Evolutionary conservation across 805 yeast genomes (phyloP), one percentile per base, ranked within the genome.

Genomic region (Myxozyma udenii): DNA sequence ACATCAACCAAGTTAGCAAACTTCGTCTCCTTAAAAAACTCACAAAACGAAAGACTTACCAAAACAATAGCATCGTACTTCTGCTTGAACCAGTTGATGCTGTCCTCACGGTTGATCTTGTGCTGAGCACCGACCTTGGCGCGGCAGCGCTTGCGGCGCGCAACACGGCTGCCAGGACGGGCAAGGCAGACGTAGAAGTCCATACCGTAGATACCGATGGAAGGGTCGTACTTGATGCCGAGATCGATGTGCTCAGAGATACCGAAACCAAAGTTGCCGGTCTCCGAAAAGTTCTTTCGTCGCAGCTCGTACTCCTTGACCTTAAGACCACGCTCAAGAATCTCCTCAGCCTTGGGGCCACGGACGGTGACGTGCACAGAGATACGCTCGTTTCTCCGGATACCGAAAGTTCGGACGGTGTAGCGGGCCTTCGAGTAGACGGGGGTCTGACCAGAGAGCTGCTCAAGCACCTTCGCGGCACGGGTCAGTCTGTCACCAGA

Each of bases 201-300:
- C 77, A 73, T 93, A 85, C 98, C 98, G 93, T 91, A 93, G 76
- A 93, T 93, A 77, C 63, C 63, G 72, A 93, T 93, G 73, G 87
- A 83, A 78, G 98, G 98, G 78, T 93, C 98, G 81, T 93, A 93
- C 83, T 93, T 93, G 85, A 93, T 93, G 83, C 98, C 98, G 77
- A 93, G 85, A 78, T 93, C 98, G 71, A 93, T 93, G 84, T 93
- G 98, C 84, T 93, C 98, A 69, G 87, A 85, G 75, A 93, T 84
- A 85, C 98, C 98, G 85, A 93, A 93, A 83, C 98, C 98, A 72
- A 93, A 93, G 96, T 93, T 93, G 81, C 98, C 98, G 72, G 98
- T 91, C 70, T 82, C 88, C 71, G 96, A 87, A 84, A 93, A 93
- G 95, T 93, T 93, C 77, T 78, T 87, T 74, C 77, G 78, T 74